Evolutionary conservation across 331 rosid genomes (phyloP).

Genomic region (Dryas integrifolia): DNA sequence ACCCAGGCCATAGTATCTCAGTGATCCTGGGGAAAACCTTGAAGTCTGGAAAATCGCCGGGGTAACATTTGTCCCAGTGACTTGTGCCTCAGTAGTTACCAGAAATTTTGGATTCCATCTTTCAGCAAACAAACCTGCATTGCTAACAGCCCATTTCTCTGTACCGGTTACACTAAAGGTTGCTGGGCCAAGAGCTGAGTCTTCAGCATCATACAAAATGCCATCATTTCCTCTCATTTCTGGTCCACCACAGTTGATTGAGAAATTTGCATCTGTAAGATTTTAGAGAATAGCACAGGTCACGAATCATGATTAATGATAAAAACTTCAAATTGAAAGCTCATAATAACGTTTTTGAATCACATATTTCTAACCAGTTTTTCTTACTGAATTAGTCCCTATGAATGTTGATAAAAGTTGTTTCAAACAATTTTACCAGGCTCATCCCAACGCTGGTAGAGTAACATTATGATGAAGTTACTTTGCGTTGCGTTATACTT

Average conservation of each 20-base stretch:
- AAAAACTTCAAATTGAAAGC: neutral
- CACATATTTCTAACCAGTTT: neutral
- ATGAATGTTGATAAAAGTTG: too few relatives aligned
- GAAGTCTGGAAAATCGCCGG: too few relatives aligned
- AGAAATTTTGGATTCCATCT: neutral
- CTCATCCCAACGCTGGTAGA: too few relatives aligned
- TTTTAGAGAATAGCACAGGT: neutral
- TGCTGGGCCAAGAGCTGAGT: constrained; percentile 61
- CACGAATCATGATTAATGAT: neutral
- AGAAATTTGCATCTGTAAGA: constrained; percentile 54
- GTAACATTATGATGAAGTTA: too few relatives aligned
- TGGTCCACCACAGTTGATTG: constrained; percentile 70
- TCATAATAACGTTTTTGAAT: neutral
- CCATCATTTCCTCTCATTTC: constrained; percentile 31
- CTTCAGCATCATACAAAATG: constrained; percentile 45
- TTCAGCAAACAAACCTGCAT: constrained; percentile 37
- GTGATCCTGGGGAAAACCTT: too few relatives aligned
- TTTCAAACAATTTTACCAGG: too few relatives aligned
- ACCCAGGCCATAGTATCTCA: too few relatives aligned
- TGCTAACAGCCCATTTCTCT: constrained; percentile 69
- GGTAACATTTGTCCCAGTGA: too few relatives aligned
- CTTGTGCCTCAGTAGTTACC: too few relatives aligned
- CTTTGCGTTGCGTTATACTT: too few relatives aligned
- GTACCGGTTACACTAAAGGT: constrained; percentile 53
- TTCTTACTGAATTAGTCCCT: too few relatives aligned